These are phyloP conservation scores for Ophiosphaerella herpotricha DNA, from an alignment of 2,329 filamentous ascomycete species.

Conservation along the genomic window DNA sequence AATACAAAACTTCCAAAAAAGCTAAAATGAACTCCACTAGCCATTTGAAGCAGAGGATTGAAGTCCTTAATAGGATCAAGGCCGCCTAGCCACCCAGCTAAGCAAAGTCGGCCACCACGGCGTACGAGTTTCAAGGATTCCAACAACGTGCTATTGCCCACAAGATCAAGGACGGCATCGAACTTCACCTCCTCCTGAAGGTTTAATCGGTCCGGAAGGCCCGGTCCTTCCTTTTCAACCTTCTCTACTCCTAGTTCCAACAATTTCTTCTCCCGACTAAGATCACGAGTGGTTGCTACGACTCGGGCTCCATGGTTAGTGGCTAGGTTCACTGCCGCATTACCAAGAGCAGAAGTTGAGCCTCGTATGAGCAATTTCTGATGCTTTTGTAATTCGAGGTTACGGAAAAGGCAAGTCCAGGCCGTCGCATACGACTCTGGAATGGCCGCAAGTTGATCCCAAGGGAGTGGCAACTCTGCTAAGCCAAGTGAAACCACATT, in stretches of 20 bases:
- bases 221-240: constrained; percentile 49
- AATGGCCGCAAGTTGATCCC: constrained; percentile 53
- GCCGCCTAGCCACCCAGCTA: too few relatives aligned
- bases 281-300: not conserved
- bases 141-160: too few relatives aligned
- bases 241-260: constrained; percentile 51
- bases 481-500: constrained; percentile 3
- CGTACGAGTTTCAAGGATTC: too few relatives aligned
- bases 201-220: constrained; percentile 29
- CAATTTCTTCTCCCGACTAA: constrained; percentile 11
- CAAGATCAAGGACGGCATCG: too few relatives aligned
- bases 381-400: constrained; percentile 45
- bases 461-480: constrained; percentile 29
- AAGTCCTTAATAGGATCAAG: too few relatives aligned
- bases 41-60: too few relatives aligned
- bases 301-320: not conserved
- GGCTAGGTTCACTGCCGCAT: constrained; percentile 4
- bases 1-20: too few relatives aligned
- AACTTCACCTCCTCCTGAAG: constrained; percentile 35
- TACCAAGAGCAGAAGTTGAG: constrained; percentile 53
- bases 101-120: too few relatives aligned
- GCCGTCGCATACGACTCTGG: constrained; percentile 60
- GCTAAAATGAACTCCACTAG: too few relatives aligned
- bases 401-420: constrained; percentile 50
- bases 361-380: constrained; percentile 56